Evolutionary conservation across 306 rosid species (phyloP), one percentile per base, ranked within the genome.

Genomic region (Vigna unguiculata): DNA sequence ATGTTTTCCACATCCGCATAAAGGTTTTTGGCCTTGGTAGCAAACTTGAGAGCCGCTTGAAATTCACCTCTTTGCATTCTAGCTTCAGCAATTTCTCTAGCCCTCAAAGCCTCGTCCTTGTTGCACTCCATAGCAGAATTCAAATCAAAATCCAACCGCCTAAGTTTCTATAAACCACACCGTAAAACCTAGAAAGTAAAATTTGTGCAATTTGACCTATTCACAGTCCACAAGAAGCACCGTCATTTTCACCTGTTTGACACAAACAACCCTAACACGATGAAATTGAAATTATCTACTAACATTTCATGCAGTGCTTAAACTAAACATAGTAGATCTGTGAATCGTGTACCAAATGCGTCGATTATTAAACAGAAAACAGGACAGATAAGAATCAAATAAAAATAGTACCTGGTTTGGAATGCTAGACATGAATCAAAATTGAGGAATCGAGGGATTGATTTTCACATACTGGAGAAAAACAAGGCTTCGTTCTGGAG

Each of bases 21-120:
- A 54, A 95, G 78, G n/a, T 69, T 67, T 38, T 89, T 89, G 57
- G 98, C 96, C 87, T 80, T 90, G 68, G 63, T 65, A 40, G 90
- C 96, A 75, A 88, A 75, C 89, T 75, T 95, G 80, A 71, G 80
- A 0, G 96, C 98, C 77, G 88, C 97, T 6, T 48, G 63, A 85
- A 86, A 95, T 60, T 95, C 93, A n/a, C 82, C 79, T 30, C 1
- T 71, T 45, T 86, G 88, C 92, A 95, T 73, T 84, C 68, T 95
- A 71, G 57, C 83, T 46, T 92, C 96, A 1, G 97, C 94, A 52
- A 92, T 52, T 62, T 85, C 62, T 91, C 82, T 86, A 9, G 97
- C 97, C 87, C 85, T 88, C 75, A 82, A 0, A 55, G 97, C 98
- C 85, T 92, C 97, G 2, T 92, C 97, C 83, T 87, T 95, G 91